A percentile compares a stretch with the other conserved stretches of the same genome.
phyloP scores from a whole-genome alignment of 2,329 filamentous ascomycete species.

The Thielaviopsis euricoi region DNA sequence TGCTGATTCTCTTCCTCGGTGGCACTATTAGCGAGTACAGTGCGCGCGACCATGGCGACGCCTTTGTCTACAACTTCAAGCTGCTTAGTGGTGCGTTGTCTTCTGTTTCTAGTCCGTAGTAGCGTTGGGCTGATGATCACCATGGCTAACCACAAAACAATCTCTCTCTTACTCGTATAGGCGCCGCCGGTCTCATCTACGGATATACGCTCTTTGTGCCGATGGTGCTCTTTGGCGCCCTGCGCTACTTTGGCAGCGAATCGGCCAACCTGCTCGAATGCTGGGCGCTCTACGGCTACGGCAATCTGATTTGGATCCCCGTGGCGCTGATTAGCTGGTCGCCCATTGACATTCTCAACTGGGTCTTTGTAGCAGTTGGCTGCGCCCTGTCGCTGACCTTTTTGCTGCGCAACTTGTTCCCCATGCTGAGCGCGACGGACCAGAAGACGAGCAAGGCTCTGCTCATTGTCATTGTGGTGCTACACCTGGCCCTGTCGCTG shows the following conservation, averaged over 20 bases:
- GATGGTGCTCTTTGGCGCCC: slow-evolving; percentile 65
- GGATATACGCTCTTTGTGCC: slow-evolving; percentile 87
- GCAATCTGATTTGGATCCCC: slow-evolving; percentile 92
- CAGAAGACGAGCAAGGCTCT: slow-evolving; percentile 79
- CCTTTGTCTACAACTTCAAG: slow-evolving; percentile 84
- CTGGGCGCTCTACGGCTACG: slow-evolving; percentile 89
- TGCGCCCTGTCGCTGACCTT: slow-evolving; percentile 73
- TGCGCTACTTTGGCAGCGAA: slow-evolving; percentile 93
- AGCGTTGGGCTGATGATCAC: neutral
- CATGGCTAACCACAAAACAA: too few species aligned
- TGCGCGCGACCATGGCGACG: slow-evolving; percentile 45
- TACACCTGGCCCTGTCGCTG: slow-evolving; percentile 81
- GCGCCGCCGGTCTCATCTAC: slow-evolving; percentile 82
- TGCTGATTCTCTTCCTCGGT: slow-evolving; percentile 86
- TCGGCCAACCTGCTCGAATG: slow-evolving; percentile 87
- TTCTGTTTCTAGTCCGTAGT: neutral
- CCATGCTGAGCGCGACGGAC: slow-evolving; percentile 84
- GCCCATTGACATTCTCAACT: slow-evolving; percentile 73
- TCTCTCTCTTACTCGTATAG: too few species aligned
- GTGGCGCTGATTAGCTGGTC: slow-evolving; percentile 88
- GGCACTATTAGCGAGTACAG: slow-evolving; percentile 91
- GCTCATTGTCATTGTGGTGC: slow-evolving; percentile 62
- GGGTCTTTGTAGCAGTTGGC: slow-evolving; percentile 77
- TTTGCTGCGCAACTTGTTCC: slow-evolving; percentile 72
- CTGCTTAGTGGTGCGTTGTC: slow-evolving; percentile 55